phyloP scores from a whole-genome alignment of 1,284 basidiomycete species.

The Naganishia albida region DNA sequence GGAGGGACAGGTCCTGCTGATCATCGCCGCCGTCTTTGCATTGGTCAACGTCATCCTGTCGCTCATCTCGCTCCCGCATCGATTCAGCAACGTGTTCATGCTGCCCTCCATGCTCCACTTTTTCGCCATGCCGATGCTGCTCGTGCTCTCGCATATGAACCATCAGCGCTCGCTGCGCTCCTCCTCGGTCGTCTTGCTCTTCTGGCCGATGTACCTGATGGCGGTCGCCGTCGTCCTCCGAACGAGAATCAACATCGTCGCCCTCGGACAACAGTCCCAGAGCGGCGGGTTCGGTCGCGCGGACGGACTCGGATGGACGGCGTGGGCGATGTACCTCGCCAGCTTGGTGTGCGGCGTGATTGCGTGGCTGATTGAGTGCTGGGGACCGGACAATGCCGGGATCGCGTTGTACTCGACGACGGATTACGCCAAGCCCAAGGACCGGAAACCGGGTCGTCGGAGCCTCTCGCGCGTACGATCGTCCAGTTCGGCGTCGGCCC shows the following conservation, averaged over 20 bases:
- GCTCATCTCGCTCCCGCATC: constrained; percentile 60
- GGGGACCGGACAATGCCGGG: constrained; percentile 64
- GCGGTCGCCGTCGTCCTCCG: constrained; percentile 64
- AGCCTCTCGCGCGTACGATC: constrained; percentile 11
- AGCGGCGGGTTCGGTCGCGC: constrained; percentile 22
- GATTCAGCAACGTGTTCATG: constrained; percentile 30
- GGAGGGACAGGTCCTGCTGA: constrained; percentile 47
- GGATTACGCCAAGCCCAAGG: not conserved
- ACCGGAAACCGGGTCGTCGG: not conserved
- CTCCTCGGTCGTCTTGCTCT: constrained; percentile 74
- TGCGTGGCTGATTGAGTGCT: constrained; percentile 69
- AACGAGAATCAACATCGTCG: constrained; percentile 52
- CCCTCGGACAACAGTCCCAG: constrained; percentile 8
- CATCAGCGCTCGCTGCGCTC: constrained; percentile 76
- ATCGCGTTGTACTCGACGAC: constrained; percentile 35
- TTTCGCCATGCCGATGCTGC: constrained; percentile 44
- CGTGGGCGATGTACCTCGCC: constrained; percentile 58
- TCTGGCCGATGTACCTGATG: constrained; percentile 73
- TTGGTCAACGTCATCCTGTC: constrained; percentile 60
- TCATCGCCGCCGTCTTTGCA: constrained; percentile 54
- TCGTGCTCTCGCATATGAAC: constrained; percentile 59
- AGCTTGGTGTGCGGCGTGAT: constrained; percentile 60
- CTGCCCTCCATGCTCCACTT: constrained; percentile 39
- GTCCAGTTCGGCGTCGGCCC: not conserved
- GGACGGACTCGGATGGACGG: constrained; percentile 38